A percentile compares a stretch with the other conserved stretches of the same genome.
These are phyloP conservation scores for Urostyla sp. DNA, from an alignment of 73 alveolate genomes.

Conservation along the genomic window DNA sequence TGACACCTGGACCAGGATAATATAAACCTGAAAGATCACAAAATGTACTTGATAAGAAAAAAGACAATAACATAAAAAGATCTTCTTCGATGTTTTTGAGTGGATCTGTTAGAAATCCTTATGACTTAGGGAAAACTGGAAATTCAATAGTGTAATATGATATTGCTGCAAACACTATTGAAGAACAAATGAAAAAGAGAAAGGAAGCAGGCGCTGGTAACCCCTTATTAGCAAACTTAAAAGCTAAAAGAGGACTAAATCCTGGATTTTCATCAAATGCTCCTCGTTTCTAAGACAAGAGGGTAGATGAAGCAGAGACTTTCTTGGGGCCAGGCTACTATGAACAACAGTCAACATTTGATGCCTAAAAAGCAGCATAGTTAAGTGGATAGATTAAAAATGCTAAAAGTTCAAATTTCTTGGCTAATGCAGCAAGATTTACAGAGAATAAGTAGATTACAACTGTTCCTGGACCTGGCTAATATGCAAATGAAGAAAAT, in stretches of 20 bases:
- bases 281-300: conserved; percentile 55
- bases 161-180: conserved; percentile 33
- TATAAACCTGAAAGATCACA: conserved; percentile 64
- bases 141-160: conserved; percentile 36
- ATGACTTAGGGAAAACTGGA: conserved; percentile 13
- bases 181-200: conserved; percentile 38
- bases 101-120: conserved; percentile 55
- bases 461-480: conserved; percentile 69
- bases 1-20: conserved; percentile 80
- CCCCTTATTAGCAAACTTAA: conserved; percentile 65
- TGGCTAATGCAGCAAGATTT: conserved; percentile 27
- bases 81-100: conserved; percentile 71
- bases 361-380: neutral
- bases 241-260: conserved; percentile 47
- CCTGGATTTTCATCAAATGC: conserved; percentile 57
- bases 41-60: conserved; percentile 43
- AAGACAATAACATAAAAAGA: conserved; percentile 55
- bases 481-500: conserved; percentile 47
- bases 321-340: conserved; percentile 77
- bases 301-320: conserved; percentile 57
- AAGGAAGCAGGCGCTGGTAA: conserved; percentile 62
- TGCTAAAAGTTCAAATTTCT: conserved; percentile 45
- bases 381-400: neutral
- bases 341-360: conserved; percentile 58
- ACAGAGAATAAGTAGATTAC: conserved; percentile 3